These are phyloP conservation scores for Durio zibethinus DNA, from an alignment of 345 rosid species.

Conservation along the genomic window DNA sequence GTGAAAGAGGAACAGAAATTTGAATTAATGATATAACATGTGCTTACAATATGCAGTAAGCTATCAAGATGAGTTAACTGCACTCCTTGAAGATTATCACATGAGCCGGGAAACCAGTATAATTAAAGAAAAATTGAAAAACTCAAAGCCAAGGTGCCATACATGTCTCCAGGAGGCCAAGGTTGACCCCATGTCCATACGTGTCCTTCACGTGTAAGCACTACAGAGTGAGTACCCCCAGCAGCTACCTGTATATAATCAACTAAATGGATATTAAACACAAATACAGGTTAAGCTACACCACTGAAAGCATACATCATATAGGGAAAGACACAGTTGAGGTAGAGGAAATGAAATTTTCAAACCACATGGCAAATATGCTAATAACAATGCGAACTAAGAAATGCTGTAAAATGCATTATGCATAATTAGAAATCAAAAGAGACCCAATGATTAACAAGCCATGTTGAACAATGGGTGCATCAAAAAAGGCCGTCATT, in stretches of 20 bases:
- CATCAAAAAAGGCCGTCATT: background rate
- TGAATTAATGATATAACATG: background rate
- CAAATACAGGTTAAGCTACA: constrained; percentile 7
- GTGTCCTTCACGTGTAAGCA: constrained; percentile 82
- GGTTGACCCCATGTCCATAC: constrained; percentile 99
- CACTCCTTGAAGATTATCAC: background rate
- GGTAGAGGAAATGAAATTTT: background rate
- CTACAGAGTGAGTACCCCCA: constrained; percentile 98
- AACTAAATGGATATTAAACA: constrained; percentile 13
- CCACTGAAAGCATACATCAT: background rate
- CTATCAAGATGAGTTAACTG: background rate
- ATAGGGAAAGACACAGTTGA: background rate
- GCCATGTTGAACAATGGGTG: background rate
- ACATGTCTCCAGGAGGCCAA: constrained; percentile 99
- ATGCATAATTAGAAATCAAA: background rate
- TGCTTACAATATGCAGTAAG: background rate
- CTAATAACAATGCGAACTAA: background rate
- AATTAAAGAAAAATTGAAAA: background rate
- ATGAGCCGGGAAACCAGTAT: background rate
- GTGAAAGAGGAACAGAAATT: constrained; percentile 15
- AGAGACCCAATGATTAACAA: background rate
- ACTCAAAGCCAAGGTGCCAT: constrained; percentile 14
- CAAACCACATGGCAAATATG: background rate
- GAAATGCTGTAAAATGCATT: background rate
- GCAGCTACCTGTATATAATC: constrained; percentile 75